Conservation (phyloP, 139 green algal genomes). For the Coelastrella sp. region DNA sequence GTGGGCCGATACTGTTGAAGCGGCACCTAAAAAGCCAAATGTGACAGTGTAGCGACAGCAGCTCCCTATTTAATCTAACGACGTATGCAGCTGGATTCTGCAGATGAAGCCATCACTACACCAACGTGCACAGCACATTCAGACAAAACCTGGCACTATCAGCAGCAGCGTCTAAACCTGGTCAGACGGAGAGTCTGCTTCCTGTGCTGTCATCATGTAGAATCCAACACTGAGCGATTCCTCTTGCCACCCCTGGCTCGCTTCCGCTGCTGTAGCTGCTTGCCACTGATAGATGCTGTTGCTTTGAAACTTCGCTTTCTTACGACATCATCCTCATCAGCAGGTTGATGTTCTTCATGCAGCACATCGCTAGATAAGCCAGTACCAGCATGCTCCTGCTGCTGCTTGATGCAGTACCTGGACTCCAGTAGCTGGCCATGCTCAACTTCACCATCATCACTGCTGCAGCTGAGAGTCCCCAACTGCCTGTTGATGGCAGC, state of each 20-base stretch:
- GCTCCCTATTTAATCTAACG: too few relatives aligned
- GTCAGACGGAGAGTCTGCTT: too few relatives aligned
- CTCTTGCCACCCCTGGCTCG: not conserved
- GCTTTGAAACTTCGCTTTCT: too few relatives aligned
- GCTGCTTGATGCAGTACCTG: not conserved
- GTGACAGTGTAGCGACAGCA: too few relatives aligned
- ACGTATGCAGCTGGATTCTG: too few relatives aligned
- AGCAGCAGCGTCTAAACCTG: not conserved
- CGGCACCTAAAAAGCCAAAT: too few relatives aligned
- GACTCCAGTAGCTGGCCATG: not conserved
- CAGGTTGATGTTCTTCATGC: not conserved
- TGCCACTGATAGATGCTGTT: not conserved
- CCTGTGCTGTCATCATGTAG: too few relatives aligned
- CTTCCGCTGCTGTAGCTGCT: constrained; percentile 3
- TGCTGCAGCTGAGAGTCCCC: not conserved
- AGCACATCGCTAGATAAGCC: not conserved
- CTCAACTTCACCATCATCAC: not conserved
- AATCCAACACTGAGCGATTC: not conserved
- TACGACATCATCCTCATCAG: not conserved
- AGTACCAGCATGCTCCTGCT: not conserved
- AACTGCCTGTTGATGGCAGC: not conserved
- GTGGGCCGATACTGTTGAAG: too few relatives aligned
- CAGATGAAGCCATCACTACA: too few relatives aligned
- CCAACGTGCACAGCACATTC: too few relatives aligned
- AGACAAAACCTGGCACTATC: not conserved